Base-by-base conservation (phyloP, 352 stramenopile species). In the Globisporangium uncinulatum region DNA sequence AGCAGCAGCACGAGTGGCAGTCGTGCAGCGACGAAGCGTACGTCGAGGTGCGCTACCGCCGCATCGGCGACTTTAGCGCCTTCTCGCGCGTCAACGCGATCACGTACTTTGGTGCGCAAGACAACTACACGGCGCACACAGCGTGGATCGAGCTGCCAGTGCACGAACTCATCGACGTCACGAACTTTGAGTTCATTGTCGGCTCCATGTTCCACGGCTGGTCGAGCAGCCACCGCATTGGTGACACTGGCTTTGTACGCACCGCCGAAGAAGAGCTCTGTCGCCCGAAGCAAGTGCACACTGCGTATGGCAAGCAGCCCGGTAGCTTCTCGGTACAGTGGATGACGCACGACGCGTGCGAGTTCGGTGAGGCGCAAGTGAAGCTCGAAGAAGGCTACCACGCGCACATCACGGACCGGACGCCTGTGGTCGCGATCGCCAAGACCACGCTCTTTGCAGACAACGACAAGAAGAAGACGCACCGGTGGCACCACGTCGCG, bases 241-340 rank as follows among this genome's bases (percentile, higher is more conserved):
- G 81, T 6, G 56, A 68, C 17, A 90, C 87, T 53, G 41, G 70
- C 24, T 61, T 75, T 8, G 76, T 81, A 43, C 57, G 68, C 43
- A 62, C 62, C 43, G 57, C 69, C 4, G 64, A 78, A 51, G 74
- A 71, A 8, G 72, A 84, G 51, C 58, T 67, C 11, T 94, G 83
- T 36, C 75, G 75, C 34, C 80, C 82, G 3, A 89, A 92, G 66
- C 86, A 92, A 55, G 74, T 95, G 11, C 86, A 92, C 70, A 92
- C 81, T 2, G 80, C 86, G 7, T 92, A 87, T 47, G 82, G 84
- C 15, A 57, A 64, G 21, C 72, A 65, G 7, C 71, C 83, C 0
- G 71, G 68, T 9, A 87, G 80, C 52, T 78, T 91, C 46, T 70
- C 74, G 0, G 74, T 95, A 21, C 83, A 95, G 55, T 94, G 84